Percentiles rank a stretch among this genome's conserved stretches.
Conservation (phyloP, 2,329 filamentous ascomycete species). For the Allantophomopsis lycopodina region DNA sequence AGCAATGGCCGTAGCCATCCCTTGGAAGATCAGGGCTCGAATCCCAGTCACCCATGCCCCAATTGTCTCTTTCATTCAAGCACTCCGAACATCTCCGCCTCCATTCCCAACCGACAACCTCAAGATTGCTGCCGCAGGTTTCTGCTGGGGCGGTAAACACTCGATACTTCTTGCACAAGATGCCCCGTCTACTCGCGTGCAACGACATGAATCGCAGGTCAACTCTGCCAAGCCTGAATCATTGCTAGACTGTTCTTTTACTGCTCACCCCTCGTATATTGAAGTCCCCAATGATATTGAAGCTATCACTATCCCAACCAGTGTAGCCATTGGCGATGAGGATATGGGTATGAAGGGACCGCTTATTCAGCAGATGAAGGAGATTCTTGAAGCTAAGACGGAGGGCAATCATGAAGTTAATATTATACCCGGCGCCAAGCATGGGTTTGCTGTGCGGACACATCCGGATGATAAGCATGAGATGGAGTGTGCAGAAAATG, state of each 20-base stretch:
- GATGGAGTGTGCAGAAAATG: conserved; percentile 16
- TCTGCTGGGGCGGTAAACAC: conserved; percentile 51
- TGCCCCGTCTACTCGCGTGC: conserved; percentile 11
- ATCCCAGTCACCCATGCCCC: conserved; percentile 17
- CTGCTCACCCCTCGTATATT: conserved; percentile 36
- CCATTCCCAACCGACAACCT: conserved; percentile 12
- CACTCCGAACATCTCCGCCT: conserved; percentile 16
- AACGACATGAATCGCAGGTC: conserved; percentile 5
- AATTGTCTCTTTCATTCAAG: conserved; percentile 22
- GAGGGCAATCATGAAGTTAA: conserved; percentile 17
- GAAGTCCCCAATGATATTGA: conserved; percentile 29
- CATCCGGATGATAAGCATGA: conserved; percentile 20
- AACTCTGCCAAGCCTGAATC: conserved; percentile 8
- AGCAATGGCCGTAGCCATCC: conserved; percentile 25
- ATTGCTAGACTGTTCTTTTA: conserved; percentile 36
- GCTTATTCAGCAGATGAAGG: conserved; percentile 12
- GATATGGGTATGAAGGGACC: conserved; percentile 24
- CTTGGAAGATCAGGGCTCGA: conserved; percentile 14
- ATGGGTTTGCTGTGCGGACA: conserved; percentile 25
- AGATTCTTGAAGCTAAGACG: conserved; percentile 12
- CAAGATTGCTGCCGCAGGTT: conserved; percentile 39
- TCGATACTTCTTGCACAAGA: conserved; percentile 31
- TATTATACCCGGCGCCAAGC: conserved; percentile 23
- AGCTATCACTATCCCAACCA: conserved; percentile 27
- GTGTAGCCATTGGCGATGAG: conserved; percentile 29